phyloP scores from a whole-genome alignment of 2,329 filamentous ascomycete species.

The Cryoendolithus antarcticus region DNA sequence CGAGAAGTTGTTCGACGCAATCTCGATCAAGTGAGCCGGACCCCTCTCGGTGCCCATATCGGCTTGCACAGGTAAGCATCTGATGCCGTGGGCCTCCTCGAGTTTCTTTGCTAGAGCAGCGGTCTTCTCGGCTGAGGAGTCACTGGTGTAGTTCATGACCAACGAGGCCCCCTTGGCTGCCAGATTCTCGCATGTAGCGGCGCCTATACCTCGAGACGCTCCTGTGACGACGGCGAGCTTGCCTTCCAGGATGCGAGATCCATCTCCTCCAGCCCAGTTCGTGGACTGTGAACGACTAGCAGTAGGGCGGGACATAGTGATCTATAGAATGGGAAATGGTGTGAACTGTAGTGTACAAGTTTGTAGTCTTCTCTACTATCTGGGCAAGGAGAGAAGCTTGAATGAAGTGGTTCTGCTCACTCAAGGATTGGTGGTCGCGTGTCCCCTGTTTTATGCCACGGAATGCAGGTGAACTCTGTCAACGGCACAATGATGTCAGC shows the following conservation, averaged over 20 bases:
- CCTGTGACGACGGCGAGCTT: constrained; percentile 72
- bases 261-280: too few species aligned
- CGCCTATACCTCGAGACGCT: constrained; percentile 67
- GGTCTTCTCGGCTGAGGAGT: constrained; percentile 43
- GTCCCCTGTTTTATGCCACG: too few species aligned
- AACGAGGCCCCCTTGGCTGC: constrained; percentile 58
- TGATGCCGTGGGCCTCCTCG: constrained; percentile 43
- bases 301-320: too few species aligned
- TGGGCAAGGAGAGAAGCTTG: too few species aligned
- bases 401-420: too few species aligned
- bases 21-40: constrained; percentile 46
- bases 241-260: constrained; percentile 42
- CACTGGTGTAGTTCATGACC: constrained; percentile 59
- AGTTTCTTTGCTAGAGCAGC: constrained; percentile 45
- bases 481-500: too few species aligned
- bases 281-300: too few species aligned
- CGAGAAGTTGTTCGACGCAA: constrained; percentile 47
- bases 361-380: too few species aligned
- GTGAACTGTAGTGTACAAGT: too few species aligned
- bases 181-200: constrained; percentile 54
- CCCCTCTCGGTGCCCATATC: constrained; percentile 54
- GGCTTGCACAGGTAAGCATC: constrained; percentile 53
- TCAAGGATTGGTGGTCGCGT: too few species aligned
- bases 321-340: too few species aligned
- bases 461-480: too few species aligned